These are phyloP conservation scores for Corylus americana DNA, from an alignment of 306 rosid genomes.

Conservation along the genomic window DNA sequence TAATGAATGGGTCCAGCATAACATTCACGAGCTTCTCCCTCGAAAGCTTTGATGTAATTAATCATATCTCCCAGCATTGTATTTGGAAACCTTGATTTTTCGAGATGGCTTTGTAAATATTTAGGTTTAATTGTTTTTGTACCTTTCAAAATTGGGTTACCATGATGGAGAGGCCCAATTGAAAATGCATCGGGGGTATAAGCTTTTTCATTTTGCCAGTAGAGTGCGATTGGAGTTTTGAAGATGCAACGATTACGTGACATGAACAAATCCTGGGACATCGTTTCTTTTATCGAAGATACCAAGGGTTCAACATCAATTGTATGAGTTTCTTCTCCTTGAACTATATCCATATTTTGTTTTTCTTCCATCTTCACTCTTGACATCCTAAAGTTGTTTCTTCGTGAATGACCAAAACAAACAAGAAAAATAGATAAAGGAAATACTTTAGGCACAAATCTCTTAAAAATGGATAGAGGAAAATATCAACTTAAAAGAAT, in stretches of 20 bases:
- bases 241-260: too few relatives aligned
- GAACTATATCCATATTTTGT: too few relatives aligned
- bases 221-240: too few relatives aligned
- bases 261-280: too few relatives aligned
- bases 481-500: too few relatives aligned
- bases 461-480: too few relatives aligned
- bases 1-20: slow-evolving; percentile 4
- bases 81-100: too few relatives aligned
- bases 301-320: too few relatives aligned
- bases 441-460: too few relatives aligned
- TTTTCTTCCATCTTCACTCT: not conserved
- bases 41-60: not conserved
- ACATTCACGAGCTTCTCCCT: not conserved
- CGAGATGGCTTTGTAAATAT: not conserved
- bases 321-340: not conserved
- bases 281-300: too few relatives aligned
- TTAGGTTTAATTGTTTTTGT: not conserved
- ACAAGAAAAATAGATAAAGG: not conserved
- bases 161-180: slow-evolving; percentile 26
- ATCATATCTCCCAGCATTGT: too few relatives aligned
- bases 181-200: slow-evolving; percentile 5
- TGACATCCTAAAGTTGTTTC: not conserved
- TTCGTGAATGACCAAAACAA: not conserved
- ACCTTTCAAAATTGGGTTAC: not conserved
- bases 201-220: not conserved